Percentiles rank a stretch among this genome's conserved stretches.
phyloP scores from a whole-genome alignment of 148 eudicot genomes.

The Camellia granthamiana region DNA sequence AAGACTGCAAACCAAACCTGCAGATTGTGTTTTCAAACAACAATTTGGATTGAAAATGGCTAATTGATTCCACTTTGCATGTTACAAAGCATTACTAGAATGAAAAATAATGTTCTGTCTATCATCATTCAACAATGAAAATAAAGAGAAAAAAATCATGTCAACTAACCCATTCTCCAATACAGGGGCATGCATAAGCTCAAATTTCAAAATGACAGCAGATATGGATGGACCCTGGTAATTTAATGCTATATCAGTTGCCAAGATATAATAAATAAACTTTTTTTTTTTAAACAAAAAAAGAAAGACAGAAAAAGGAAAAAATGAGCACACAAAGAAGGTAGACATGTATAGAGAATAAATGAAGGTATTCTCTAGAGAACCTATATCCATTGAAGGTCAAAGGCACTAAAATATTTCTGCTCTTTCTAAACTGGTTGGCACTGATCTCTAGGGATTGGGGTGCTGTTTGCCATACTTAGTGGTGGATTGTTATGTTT shows the following conservation, averaged over 20 bases:
- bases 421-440: too few relatives aligned
- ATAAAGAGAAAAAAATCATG: not conserved
- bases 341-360: not conserved
- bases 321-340: not conserved
- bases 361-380: constrained; percentile 1
- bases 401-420: not conserved
- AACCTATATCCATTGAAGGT: not conserved
- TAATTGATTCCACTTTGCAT: not conserved
- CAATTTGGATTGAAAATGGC: constrained; percentile 14
- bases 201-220: constrained; percentile 83
- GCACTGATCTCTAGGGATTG: too few relatives aligned
- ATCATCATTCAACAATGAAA: constrained; percentile 6
- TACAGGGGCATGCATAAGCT: constrained; percentile 79
- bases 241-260: constrained; percentile 19
- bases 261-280: too few relatives aligned
- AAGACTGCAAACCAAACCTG: constrained; percentile 71
- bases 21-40: constrained; percentile 26
- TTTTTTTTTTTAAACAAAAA: too few relatives aligned
- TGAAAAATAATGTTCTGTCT: not conserved
- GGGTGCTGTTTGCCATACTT: too few relatives aligned
- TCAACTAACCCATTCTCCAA: constrained; percentile 75
- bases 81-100: not conserved
- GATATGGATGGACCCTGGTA: constrained; percentile 67
- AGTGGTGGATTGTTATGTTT: too few relatives aligned
- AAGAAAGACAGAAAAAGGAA: not conserved